Base-by-base conservation (phyloP, 140 eudicot genomes). In the Cichorium intybus region DNA sequence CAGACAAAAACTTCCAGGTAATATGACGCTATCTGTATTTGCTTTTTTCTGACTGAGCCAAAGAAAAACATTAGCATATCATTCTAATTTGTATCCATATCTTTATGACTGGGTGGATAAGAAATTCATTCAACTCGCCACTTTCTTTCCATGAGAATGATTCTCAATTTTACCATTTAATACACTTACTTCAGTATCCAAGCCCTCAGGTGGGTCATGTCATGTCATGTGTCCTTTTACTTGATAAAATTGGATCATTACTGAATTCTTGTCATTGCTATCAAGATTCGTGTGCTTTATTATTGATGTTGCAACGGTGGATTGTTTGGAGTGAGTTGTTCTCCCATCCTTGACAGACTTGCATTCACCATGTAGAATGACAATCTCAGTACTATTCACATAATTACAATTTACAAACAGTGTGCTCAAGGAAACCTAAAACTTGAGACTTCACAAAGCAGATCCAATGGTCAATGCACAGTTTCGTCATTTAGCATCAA, bases 81-180 rank as follows among this genome's bases (percentile, higher is more conserved):
- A 31, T 31, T 31, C 35, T 31, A 5, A 31, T 31, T 31, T 31
- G 37, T 31, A 31, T 31, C 37, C 37, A 31, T 31, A 31, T 2
- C 37, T 31, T 0, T 0, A 43, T 43, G 7, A 14, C 15, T 43
- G 49, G 18, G 8, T 31, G 7, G 9, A 31, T 31, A 31, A 31
- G 37, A 31, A 31, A 31, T 31, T 31, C 37, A 31, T 31, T 41
- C 17, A 51, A 75, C 88, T 81, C 70, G 87, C 95, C 80, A 62
- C 79, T 77, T 56, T 69, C 80, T 75, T 81, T 39, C 77, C 81
- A 72, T 60, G 77, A 50, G 82, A 80, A 67, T 57, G 56, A 52
- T 61, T 73, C 74, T 68, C 74, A 50, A 71, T 64, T 71, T 74
- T 49, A 58, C 73, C 56, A 34, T 69, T 74, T 8, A 54, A 37